Evolutionary conservation across 2,329 filamentous ascomycete genomes (phyloP), one percentile per base, ranked within the genome.

Genomic region (Knoxdaviesia proteae): DNA sequence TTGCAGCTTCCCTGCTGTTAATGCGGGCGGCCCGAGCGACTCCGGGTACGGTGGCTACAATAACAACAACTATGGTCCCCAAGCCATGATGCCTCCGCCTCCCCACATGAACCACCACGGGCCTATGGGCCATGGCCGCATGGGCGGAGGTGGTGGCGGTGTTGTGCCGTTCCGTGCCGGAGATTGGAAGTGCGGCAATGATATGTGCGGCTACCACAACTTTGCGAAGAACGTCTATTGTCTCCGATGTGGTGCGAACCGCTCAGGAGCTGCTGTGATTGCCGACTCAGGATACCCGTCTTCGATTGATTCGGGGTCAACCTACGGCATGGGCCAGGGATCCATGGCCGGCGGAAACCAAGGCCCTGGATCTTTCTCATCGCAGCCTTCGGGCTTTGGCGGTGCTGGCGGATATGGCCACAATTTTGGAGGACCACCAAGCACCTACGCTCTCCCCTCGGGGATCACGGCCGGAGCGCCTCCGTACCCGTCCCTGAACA

Each of bases 151-250:
- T 50, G 83, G 84, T 68, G 80, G 81, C 48, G 81, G 82, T 44
- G 80, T 86, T 40, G 90, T 98, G 38, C 90, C 90, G 10, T 98
- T 98, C 79, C 82, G 90, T 55, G 90, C 90, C 44, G 90, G 90
- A 55, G 90, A 98, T 57, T 98, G 90, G 90, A 94, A 94, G 62
- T 98, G 90, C 56, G 90, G 90, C 44, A 90, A 90, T 49, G 90
- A 98, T 56, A 86, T 87, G 35, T 98, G 90, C 58, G 84, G 83
- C 45, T 98, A 98, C 61, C 90, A 98, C 68, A 98, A 98, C 66
- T 98, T 98, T 57, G 90, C 90, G 47, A 98, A 98, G 74, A 98
- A 98, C 54, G 88, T 96, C 45, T 93, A 84, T 62, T 98, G 90
- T 61, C 74, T 98, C 48, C 83, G 90, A 46, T 98, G 90, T 57